A percentile compares a stretch with the other conserved stretches of the same genome.
These are phyloP conservation scores for Pseudofabraea citricarpa DNA, from an alignment of 2,329 filamentous ascomycete genomes.

Conservation along the genomic window DNA sequence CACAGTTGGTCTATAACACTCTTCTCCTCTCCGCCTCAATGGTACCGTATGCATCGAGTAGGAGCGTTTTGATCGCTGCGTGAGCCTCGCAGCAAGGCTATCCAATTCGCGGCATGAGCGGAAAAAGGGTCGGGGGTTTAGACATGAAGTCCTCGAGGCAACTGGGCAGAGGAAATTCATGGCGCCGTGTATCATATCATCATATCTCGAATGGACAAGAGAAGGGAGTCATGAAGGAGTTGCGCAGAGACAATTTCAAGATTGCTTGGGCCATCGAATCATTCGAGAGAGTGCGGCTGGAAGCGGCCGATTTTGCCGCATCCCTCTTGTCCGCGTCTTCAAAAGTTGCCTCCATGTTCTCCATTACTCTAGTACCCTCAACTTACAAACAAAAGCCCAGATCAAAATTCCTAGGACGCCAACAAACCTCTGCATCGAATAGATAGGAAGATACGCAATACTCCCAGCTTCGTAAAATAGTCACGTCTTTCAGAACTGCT, in stretches of 20 bases:
- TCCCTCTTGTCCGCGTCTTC: neutral
- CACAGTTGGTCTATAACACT: neutral
- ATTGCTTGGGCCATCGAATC: too few relatives aligned
- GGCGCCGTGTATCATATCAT: neutral
- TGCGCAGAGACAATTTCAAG: neutral
- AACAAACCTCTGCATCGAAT: too few relatives aligned
- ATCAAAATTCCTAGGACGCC: neutral
- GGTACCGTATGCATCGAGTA: constrained; percentile 9
- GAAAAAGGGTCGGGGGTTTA: constrained; percentile 5
- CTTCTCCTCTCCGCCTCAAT: neutral
- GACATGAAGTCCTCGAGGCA: constrained; percentile 1
- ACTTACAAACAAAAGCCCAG: neutral
- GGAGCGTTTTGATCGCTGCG: constrained; percentile 10
- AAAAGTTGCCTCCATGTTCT: neutral
- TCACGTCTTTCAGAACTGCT: too few relatives aligned
- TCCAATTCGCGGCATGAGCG: constrained; percentile 18
- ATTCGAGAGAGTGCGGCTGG: too few relatives aligned
- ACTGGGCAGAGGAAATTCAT: constrained; percentile 6
- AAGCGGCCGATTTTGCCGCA: too few relatives aligned
- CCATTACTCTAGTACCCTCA: neutral
- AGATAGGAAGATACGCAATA: too few relatives aligned
- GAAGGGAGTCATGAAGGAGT: neutral
- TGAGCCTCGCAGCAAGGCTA: constrained; percentile 18
- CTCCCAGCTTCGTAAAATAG: too few relatives aligned
- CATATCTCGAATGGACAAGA: too few relatives aligned